Evolutionary conservation across 495 filamentous ascomycete genomes (phyloP).

Genomic region (Aspergillus cristatus): DNA sequence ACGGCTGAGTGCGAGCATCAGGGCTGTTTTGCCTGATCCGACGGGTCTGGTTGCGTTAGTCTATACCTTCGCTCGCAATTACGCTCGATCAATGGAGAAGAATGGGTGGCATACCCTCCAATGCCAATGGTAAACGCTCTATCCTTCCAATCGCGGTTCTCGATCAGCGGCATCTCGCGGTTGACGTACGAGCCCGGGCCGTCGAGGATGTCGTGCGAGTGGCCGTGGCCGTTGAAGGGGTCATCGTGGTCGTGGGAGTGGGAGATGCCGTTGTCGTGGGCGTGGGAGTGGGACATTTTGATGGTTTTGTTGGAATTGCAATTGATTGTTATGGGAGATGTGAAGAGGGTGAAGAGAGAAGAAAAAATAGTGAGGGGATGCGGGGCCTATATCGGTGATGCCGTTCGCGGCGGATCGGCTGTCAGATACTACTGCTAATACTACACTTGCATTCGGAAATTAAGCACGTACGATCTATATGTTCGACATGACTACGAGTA

Average conservation of each 20-base stretch:
- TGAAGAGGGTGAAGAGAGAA: not conserved
- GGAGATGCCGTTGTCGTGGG: constrained; percentile 39
- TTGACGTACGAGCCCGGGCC: constrained; percentile 83
- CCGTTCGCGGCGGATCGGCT: not conserved
- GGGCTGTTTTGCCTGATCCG: constrained; percentile 92
- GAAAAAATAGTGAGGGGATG: not conserved
- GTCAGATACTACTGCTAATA: too few species aligned
- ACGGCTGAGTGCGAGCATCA: constrained; percentile 84
- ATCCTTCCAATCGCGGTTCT: constrained; percentile 81
- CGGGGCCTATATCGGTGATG: not conserved
- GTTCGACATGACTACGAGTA: too few species aligned
- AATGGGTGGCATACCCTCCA: constrained; percentile 64
- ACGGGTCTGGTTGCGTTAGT: constrained; percentile 57
- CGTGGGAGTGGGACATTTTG: constrained; percentile 45
- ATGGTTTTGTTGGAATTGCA: not conserved
- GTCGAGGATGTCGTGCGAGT: constrained; percentile 91
- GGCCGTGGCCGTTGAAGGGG: constrained; percentile 73
- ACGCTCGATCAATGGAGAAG: not conserved
- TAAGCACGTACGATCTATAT: too few species aligned
- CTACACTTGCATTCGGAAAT: too few species aligned
- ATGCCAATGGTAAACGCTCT: constrained; percentile 93
- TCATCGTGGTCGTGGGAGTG: constrained; percentile 52
- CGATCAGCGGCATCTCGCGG: constrained; percentile 88
- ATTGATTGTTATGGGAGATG: too few species aligned
- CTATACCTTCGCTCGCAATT: too few species aligned